Conservation (phyloP, 2,329 filamentous ascomycete species). For the Colletotrichum truncatum region DNA sequence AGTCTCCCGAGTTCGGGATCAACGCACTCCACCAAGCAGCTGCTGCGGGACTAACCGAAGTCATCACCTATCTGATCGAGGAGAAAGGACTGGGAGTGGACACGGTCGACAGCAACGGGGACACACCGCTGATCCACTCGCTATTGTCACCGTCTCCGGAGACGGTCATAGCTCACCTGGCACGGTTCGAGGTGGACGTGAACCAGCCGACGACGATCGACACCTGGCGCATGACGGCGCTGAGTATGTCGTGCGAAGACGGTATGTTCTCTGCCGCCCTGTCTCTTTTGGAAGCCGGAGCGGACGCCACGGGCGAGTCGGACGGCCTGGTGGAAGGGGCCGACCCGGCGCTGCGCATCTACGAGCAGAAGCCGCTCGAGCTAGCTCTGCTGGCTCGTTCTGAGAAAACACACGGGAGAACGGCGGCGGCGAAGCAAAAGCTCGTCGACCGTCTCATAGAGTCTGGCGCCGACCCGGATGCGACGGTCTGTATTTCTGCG, state of each 20-base stretch:
- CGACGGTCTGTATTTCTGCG: background rate
- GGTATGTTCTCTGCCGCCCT: background rate
- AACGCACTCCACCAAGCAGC: background rate
- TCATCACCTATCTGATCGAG: background rate
- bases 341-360: background rate
- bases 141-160: background rate
- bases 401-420: background rate
- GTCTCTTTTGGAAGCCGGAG: background rate
- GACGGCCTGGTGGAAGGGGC: background rate
- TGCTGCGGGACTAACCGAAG: background rate
- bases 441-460: background rate
- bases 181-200: background rate
- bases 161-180: background rate
- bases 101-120: background rate
- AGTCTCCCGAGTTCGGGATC: background rate
- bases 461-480: background rate
- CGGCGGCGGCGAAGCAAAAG: background rate
- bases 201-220: background rate
- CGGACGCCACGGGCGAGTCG: background rate
- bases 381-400: background rate
- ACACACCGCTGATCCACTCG: background rate
- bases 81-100: background rate
- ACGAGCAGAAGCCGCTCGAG: background rate
- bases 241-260: background rate
- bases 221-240: background rate